A percentile compares a stretch with the other conserved stretches of the same genome.
These are phyloP conservation scores for Leccinum variabile DNA, from an alignment of 1,284 basidiomycete genomes.

Conservation along the genomic window DNA sequence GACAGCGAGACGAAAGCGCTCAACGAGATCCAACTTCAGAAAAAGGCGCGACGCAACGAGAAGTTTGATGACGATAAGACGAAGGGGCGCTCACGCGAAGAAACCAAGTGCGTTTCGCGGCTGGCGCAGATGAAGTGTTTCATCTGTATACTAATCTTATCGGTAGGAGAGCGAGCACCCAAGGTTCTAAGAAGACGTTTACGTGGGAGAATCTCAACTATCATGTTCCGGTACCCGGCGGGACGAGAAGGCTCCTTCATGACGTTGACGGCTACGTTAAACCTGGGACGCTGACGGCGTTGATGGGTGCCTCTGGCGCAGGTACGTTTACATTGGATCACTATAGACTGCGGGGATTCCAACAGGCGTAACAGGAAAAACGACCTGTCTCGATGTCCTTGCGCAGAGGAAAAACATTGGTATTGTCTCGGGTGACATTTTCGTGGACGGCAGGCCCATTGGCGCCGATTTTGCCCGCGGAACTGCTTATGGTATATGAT, in stretches of 20 bases:
- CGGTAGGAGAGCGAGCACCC: not conserved
- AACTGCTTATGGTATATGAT: slow-evolving; percentile 65
- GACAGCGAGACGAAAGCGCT: slow-evolving; percentile 63
- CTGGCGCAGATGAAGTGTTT: not conserved
- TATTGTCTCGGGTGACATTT: slow-evolving; percentile 75
- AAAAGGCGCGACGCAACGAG: slow-evolving; percentile 39
- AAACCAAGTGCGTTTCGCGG: slow-evolving; percentile 16
- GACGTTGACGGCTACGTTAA: slow-evolving; percentile 88
- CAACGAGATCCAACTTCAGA: slow-evolving; percentile 60
- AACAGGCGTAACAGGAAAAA: slow-evolving; percentile 46
- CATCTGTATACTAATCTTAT: not conserved
- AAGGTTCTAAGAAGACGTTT: slow-evolving; percentile 51
- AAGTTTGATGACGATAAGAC: slow-evolving; percentile 32
- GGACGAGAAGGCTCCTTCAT: slow-evolving; percentile 71
- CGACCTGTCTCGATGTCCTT: slow-evolving; percentile 84
- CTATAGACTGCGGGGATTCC: slow-evolving; percentile 18
- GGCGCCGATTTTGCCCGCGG: slow-evolving; percentile 74
- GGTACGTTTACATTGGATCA: slow-evolving; percentile 26
- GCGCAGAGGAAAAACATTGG: slow-evolving; percentile 89
- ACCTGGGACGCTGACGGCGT: slow-evolving; percentile 79
- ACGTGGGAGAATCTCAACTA: slow-evolving; percentile 76
- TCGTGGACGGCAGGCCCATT: slow-evolving; percentile 78
- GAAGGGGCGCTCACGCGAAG: slow-evolving; percentile 26
- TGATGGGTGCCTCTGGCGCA: slow-evolving; percentile 83
- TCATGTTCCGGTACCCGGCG: slow-evolving; percentile 70